phyloP scores from a whole-genome alignment of 768 basidiomycete genomes.

The Naematelia encephala region DNA sequence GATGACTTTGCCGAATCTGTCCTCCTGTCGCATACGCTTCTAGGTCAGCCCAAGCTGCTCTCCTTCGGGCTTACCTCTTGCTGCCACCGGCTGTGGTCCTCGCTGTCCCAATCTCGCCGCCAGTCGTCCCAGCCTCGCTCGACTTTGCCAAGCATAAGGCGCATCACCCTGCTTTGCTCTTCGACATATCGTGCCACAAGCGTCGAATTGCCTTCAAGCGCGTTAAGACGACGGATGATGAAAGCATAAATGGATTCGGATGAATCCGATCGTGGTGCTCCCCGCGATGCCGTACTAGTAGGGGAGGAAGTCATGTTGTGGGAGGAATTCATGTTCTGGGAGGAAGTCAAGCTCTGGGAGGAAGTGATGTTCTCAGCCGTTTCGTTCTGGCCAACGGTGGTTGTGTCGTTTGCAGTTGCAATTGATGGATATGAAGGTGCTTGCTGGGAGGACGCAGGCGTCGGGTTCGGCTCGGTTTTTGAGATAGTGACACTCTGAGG shows the following conservation, averaged over 20 bases:
- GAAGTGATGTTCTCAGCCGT: conserved; percentile 3
- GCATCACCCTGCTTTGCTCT: conserved; percentile 73
- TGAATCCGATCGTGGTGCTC: conserved; percentile 31
- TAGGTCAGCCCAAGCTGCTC: conserved; percentile 5
- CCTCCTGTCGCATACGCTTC: conserved; percentile 44
- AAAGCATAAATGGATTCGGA: conserved; percentile 89
- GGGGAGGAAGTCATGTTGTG: conserved; percentile 4
- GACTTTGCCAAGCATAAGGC: conserved; percentile 62
- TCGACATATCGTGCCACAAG: conserved; percentile 81
- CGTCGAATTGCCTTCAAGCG: conserved; percentile 81
- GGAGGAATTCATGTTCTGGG: too few relatives aligned
- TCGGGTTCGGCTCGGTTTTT: background rate
- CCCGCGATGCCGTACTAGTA: conserved; percentile 13
- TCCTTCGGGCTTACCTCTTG: conserved; percentile 37
- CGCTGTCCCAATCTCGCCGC: conserved; percentile 28
- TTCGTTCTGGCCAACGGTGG: background rate
- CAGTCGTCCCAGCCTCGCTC: conserved; percentile 36
- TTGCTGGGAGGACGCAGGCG: background rate
- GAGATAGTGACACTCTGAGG: background rate
- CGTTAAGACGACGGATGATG: conserved; percentile 86
- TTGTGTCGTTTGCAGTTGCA: background rate
- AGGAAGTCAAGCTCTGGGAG: background rate
- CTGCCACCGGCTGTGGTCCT: conserved; percentile 34
- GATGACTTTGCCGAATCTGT: conserved; percentile 70
- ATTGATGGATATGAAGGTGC: background rate